A percentile compares a stretch with the other conserved stretches of the same genome.
Evolutionary conservation across 2,329 filamentous ascomycete species (phyloP).

Genomic region (Trichothecium roseum): DNA sequence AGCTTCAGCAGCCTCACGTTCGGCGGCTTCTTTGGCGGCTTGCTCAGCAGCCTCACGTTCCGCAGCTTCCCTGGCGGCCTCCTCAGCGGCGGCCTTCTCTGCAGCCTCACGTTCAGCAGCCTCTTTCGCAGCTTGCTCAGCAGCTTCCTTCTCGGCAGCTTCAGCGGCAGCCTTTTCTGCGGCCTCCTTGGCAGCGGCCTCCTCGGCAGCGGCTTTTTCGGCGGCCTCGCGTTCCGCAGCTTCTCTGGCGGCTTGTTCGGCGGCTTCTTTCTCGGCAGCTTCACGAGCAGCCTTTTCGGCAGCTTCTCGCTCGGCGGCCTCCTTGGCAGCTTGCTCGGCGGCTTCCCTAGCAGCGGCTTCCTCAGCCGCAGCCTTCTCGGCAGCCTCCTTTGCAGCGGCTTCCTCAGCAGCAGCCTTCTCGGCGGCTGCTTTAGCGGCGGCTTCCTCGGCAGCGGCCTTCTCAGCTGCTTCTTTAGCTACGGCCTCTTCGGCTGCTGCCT

Average conservation of each 20-base stretch:
- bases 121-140: constrained; percentile 1
- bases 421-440: not conserved
- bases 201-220: not conserved
- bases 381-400: constrained; percentile 1
- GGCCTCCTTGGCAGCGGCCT: not conserved
- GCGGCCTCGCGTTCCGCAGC: not conserved
- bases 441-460: not conserved
- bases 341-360: not conserved
- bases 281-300: not conserved
- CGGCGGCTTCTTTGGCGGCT: not conserved
- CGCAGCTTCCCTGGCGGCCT: not conserved
- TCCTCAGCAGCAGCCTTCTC: not conserved
- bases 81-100: constrained; percentile 10
- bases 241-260: not conserved
- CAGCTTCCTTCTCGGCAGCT: too few species aligned
- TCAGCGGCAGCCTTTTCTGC: too few species aligned
- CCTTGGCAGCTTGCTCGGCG: not conserved
- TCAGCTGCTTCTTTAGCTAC: not conserved
- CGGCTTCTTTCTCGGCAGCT: not conserved
- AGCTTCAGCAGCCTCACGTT: not conserved
- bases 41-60: not conserved
- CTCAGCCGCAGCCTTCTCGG: not conserved
- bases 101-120: not conserved
- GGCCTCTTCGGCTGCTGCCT: not conserved
- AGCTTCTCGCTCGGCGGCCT: too few species aligned